Evolutionary conservation across 1,284 basidiomycete species (phyloP), one percentile per base, ranked within the genome.

Genomic region (Marasmius oreades): DNA sequence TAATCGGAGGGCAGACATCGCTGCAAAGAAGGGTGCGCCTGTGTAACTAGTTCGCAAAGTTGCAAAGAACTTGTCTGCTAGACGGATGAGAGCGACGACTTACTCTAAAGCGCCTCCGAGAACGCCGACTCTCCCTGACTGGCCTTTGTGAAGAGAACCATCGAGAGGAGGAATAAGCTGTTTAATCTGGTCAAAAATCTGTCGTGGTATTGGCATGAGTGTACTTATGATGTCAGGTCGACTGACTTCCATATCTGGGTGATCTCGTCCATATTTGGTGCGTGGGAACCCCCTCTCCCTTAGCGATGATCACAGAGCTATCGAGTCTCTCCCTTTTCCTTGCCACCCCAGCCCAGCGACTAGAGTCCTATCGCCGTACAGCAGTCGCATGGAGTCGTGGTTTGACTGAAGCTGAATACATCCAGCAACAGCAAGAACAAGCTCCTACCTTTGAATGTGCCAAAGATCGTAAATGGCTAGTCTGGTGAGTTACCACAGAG

Each of bases 11-110:
- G 93, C 90, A 5, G 93, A 88, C 65, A 96, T 92, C 24, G 92
- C 85, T 2, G 93, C 88, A 68, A 96, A 99, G 79, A 87, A 99
- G 0, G 96, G 96, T 23, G 96, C 96, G 16, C 96, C 97, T 0
- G 95, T 93, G 71, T 98, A 99, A 66, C 88, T 88, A 60, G 14
- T 39, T 18, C 39, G 5, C n/a, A 14, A 42, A 36, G 22, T 44
- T 23, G 55, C n/a, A 39, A 31, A 46, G 31, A 44, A 39, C 37
- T 55, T 23, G 23, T 36, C n/a, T n/a, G n/a, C n/a, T n/a, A n/a
- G n/a, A n/a, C 5, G 24, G 52, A 53, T 7, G 24, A 18, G 39
- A 16, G n/a, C 3, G 11, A 47, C 23, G 10, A 24, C 79, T 68
- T 55, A 95, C 93, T 98, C 96, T 60, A 89, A 78, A 28, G 92